Evolutionary conservation across 2,329 filamentous ascomycete genomes (phyloP).

Genomic region (Colletotrichum sp.): DNA sequence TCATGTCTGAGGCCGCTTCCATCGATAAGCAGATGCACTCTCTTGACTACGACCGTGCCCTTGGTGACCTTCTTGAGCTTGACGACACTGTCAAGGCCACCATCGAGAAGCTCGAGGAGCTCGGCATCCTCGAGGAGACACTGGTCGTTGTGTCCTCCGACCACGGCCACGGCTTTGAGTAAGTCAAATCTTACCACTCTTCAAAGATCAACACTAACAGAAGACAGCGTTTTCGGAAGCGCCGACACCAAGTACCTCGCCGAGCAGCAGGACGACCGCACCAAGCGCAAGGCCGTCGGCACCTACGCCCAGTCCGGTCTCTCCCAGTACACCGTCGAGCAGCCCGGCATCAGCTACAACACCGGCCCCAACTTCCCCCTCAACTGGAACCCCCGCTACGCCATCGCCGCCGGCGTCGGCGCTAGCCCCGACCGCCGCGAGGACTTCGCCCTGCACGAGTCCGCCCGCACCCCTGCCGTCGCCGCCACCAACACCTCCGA

Average conservation of each 20-base stretch:
- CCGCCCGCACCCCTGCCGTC: conserved; percentile 62
- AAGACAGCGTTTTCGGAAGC: conserved; percentile 69
- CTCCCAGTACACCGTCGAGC: conserved; percentile 72
- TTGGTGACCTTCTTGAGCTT: conserved; percentile 84
- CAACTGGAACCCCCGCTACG: conserved; percentile 87
- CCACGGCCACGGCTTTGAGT: conserved; percentile 87
- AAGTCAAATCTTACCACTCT: conserved; percentile 15
- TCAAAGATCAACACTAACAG: background rate
- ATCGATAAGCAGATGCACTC: conserved; percentile 92
- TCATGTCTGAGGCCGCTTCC: conserved; percentile 86
- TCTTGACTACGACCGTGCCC: conserved; percentile 84
- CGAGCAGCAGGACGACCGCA: conserved; percentile 67
- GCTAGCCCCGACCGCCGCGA: conserved; percentile 79
- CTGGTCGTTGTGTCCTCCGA: conserved; percentile 84
- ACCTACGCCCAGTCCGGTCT: conserved; percentile 75
- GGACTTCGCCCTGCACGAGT: conserved; percentile 73
- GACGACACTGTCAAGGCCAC: conserved; percentile 84
- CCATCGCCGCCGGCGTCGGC: conserved; percentile 74
- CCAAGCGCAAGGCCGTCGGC: conserved; percentile 78
- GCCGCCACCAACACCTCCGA: conserved; percentile 58
- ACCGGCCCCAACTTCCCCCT: conserved; percentile 79
- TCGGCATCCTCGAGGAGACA: conserved; percentile 75
- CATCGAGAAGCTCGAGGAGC: conserved; percentile 69
- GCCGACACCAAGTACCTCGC: conserved; percentile 81
- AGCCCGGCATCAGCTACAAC: conserved; percentile 68